Conservation (phyloP, 495 filamentous ascomycete genomes). For the Cudoniella acicularis region DNA sequence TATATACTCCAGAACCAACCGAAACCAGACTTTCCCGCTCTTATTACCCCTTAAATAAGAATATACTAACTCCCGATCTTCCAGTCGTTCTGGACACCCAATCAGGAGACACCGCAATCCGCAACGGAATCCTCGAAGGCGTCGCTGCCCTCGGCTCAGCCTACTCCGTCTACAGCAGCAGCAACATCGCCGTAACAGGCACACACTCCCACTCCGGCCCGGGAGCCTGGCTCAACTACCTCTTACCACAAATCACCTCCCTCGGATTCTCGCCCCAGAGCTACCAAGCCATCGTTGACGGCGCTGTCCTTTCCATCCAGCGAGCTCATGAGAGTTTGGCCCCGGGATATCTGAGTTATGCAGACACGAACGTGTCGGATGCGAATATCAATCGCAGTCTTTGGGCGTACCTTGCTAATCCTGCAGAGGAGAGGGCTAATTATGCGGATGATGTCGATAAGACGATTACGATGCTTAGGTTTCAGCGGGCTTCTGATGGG, state of each 20-base stretch:
- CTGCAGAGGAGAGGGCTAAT: slow-evolving; percentile 66
- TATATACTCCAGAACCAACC: no score
- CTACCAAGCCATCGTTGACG: slow-evolving; percentile 88
- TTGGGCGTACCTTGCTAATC: slow-evolving; percentile 87
- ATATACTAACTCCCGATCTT: no score
- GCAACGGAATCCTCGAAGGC: slow-evolving; percentile 77
- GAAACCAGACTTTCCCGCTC: no score
- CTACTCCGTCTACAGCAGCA: slow-evolving; percentile 60
- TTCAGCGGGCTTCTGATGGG: slow-evolving; percentile 55
- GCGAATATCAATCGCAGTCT: slow-evolving; percentile 86
- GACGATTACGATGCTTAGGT: slow-evolving; percentile 77
- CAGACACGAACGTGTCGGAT: slow-evolving; percentile 45
- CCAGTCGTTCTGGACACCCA: slow-evolving; percentile 80
- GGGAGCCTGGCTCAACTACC: slow-evolving; percentile 93
- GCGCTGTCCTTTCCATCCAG: slow-evolving; percentile 76
- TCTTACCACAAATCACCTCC: slow-evolving; percentile 89
- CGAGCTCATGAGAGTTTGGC: slow-evolving; percentile 75
- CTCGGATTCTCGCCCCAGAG: slow-evolving; percentile 81
- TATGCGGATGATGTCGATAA: slow-evolving; percentile 78
- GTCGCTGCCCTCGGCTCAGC: slow-evolving; percentile 52
- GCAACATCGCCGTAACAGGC: slow-evolving; percentile 85
- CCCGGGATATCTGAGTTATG: slow-evolving; percentile 45
- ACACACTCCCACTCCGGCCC: slow-evolving; percentile 93
- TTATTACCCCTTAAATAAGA: no score
- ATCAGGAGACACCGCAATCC: slow-evolving; percentile 83